These are phyloP conservation scores for Candida maris DNA, from an alignment of 805 yeast species.

Conservation along the genomic window DNA sequence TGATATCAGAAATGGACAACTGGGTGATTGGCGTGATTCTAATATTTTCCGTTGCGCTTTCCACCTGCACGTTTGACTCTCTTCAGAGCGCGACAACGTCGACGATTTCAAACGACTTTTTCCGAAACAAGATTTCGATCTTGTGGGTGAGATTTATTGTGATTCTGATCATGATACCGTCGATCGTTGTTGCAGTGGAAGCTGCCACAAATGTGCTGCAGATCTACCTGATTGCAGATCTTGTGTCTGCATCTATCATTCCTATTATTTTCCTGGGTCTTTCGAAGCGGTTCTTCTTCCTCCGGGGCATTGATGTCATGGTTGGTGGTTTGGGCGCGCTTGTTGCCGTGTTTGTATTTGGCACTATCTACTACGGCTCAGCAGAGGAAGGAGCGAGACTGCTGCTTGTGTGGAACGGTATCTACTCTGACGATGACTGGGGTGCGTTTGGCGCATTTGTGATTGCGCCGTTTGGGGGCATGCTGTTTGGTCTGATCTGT, in stretches of 20 bases:
- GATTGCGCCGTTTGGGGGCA: slow-evolving; percentile 80
- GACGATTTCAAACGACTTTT: slow-evolving; percentile 82
- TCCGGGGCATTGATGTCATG: slow-evolving; percentile 78
- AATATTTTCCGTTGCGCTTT: slow-evolving; percentile 66
- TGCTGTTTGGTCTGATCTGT: slow-evolving; percentile 51
- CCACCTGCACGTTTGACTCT: slow-evolving; percentile 88
- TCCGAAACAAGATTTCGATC: slow-evolving; percentile 72
- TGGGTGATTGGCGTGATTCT: slow-evolving; percentile 86
- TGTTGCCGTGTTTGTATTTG: slow-evolving; percentile 75
- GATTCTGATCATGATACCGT: slow-evolving; percentile 77
- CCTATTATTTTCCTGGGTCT: slow-evolving; percentile 83
- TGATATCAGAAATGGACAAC: slow-evolving; percentile 68
- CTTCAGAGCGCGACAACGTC: slow-evolving; percentile 86
- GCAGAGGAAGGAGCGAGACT: slow-evolving; percentile 77
- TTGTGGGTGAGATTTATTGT: slow-evolving; percentile 68
- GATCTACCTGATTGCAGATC: slow-evolving; percentile 86
- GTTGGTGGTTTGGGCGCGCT: slow-evolving; percentile 83
- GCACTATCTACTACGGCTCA: slow-evolving; percentile 68
- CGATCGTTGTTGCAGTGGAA: slow-evolving; percentile 76
- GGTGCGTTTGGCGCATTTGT: slow-evolving; percentile 94
- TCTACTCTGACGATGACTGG: slow-evolving; percentile 79
- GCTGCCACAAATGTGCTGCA: slow-evolving; percentile 80
- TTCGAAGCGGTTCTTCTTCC: slow-evolving; percentile 58
- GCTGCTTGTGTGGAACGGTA: slow-evolving; percentile 72
- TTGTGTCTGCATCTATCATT: slow-evolving; percentile 80